Base-by-base conservation (phyloP, 2,329 filamentous ascomycete species). In the Penicillium sp. region DNA sequence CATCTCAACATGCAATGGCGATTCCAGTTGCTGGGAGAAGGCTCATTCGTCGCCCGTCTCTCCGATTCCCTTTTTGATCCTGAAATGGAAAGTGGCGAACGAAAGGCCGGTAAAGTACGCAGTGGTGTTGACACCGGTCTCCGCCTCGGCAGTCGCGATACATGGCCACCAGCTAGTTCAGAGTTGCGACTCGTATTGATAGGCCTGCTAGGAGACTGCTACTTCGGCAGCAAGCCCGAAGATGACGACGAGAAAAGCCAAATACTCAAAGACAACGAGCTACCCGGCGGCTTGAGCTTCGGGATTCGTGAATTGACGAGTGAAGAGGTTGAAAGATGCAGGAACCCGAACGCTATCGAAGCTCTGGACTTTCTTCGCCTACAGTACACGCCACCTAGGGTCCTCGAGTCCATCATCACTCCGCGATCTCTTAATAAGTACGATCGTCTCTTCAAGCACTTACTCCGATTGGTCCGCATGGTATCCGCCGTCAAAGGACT, bases 301-400 rank as follows among this genome's bases (percentile, higher is more conserved):
- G 83, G 88, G 0, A 86, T 99, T 19, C 86, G 93, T 31, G 86
- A 92, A 58, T 77, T 97, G 54, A 80, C 84, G 0, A 77, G 83
- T 7, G 84, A 86, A 39, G 90, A 96, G 59, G 88, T 95, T 40
- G 82, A 89, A 44, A 83, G 80, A 54, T 92, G 90, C 68, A 84
- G 95, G 77, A 82, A 97, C 60, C 84, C 89, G 0, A 80, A 88
- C 64, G 87, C 86, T 0, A 78, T 97, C 14, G 84, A 92, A 64
- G 93, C 93, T 0, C 77, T 97, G n/a, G 93, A 97, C 69, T 97
- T 99, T 63, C 76, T 99, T 13, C 83, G 89, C 1, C 74, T 99
- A 7, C 87, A 90, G 38, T 97, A 96, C 70, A 87, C 86, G 34
- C 79, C 90, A 0, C 86, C 90, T 0, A 69, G 80, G 0, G 82